These are phyloP conservation scores for Talaromyces sp. DNA, from an alignment of 2,329 filamentous ascomycete genomes.

Conservation along the genomic window DNA sequence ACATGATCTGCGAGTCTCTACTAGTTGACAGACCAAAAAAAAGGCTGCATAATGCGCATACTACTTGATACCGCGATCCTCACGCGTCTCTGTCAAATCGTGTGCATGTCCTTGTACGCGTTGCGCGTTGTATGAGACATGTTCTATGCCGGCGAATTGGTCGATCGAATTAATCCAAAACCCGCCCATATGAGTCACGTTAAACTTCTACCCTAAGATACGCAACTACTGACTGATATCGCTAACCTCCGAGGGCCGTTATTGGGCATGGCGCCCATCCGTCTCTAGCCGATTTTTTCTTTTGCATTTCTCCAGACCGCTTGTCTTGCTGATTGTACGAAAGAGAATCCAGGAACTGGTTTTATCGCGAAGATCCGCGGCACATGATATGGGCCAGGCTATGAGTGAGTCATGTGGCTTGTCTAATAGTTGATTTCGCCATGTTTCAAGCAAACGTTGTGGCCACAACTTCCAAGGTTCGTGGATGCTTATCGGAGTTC, in stretches of 20 bases:
- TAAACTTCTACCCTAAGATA: not conserved
- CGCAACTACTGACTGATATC: not conserved
- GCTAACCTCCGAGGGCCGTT: not conserved
- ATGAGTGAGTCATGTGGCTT: slow-evolving; percentile 7
- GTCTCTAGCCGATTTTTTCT: not conserved
- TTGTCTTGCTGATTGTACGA: not conserved
- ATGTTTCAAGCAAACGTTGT: slow-evolving; percentile 2
- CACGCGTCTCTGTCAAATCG: slow-evolving; percentile 4
- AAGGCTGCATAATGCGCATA: not conserved
- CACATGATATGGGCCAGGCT: not conserved
- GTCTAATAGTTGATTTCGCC: not conserved
- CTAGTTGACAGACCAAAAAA: not conserved
- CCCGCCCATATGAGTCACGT: not conserved
- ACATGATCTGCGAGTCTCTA: slow-evolving; percentile 10
- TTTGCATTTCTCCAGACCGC: not conserved
- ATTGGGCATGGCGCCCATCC: slow-evolving; percentile 5
- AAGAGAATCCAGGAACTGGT: not conserved
- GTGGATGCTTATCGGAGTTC: not conserved
- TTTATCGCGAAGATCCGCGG: not conserved
- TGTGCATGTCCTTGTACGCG: not conserved
- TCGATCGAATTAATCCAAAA: not conserved
- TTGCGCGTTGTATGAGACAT: slow-evolving; percentile 1
- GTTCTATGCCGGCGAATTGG: not conserved
- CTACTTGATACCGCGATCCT: not conserved
- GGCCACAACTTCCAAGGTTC: not conserved